phyloP scores from a whole-genome alignment of 495 filamentous ascomycete genomes.

The Penicillium simplicissimum region DNA sequence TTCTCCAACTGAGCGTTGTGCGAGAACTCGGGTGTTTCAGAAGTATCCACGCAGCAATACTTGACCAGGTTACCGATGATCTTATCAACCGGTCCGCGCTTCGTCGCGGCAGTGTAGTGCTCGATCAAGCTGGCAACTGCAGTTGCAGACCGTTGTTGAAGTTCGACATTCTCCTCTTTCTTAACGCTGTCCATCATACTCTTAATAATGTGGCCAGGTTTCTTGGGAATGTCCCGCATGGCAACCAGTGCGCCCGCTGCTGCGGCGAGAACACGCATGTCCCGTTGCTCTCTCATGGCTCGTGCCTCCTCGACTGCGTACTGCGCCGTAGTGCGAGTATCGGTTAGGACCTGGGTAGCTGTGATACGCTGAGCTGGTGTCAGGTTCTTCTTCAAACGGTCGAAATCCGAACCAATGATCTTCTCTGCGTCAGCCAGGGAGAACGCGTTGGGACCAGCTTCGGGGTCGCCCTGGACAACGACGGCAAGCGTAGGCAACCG shows the following conservation, averaged over 20 bases:
- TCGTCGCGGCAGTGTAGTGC: conserved; percentile 73
- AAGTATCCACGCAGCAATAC: conserved; percentile 95
- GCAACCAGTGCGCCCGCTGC: conserved; percentile 85
- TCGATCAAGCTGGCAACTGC: conserved; percentile 84
- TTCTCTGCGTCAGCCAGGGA: conserved; percentile 84
- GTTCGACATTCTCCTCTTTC: conserved; percentile 84
- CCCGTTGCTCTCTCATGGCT: conserved; percentile 73
- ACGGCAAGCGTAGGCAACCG: conserved; percentile 80
- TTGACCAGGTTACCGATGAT: conserved; percentile 91
- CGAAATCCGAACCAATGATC: conserved; percentile 78
- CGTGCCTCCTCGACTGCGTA: conserved; percentile 76
- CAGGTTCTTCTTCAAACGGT: conserved; percentile 79
- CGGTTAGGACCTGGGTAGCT: conserved; percentile 68
- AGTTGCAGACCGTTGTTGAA: conserved; percentile 84
- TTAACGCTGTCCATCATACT: conserved; percentile 98
- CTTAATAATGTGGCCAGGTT: conserved; percentile 86
- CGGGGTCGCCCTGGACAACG: conserved; percentile 86
- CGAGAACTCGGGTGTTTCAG: conserved; percentile 93
- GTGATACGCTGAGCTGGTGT: conserved; percentile 82
- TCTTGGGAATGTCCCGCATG: conserved; percentile 85
- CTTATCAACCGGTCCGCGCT: conserved; percentile 84
- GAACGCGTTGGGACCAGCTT: conserved; percentile 89
- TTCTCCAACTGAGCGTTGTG: conserved; percentile 71
- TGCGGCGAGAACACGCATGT: conserved; percentile 83
- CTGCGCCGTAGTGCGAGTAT: conserved; percentile 67